A percentile compares a stretch with the other conserved stretches of the same genome.
phyloP scores from a whole-genome alignment of 495 filamentous ascomycete species.

The Trichocladium uniseriatum region DNA sequence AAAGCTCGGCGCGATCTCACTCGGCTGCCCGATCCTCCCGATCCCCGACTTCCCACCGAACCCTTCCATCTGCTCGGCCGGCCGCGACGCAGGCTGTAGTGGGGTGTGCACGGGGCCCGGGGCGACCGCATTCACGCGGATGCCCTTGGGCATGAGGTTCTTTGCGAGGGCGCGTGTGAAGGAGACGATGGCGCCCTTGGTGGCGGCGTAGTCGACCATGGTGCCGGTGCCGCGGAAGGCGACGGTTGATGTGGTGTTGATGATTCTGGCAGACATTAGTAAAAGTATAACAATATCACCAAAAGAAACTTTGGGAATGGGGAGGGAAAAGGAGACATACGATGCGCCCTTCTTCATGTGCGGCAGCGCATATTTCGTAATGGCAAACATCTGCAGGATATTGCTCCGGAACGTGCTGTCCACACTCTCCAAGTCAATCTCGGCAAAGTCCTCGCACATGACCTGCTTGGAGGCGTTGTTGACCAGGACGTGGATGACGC shows the following conservation, averaged over 20 bases:
- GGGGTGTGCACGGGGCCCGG: slow-evolving; percentile 53
- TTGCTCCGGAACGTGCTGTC: slow-evolving; percentile 49
- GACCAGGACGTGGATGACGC: slow-evolving; percentile 46
- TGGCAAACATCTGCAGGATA: slow-evolving; percentile 52
- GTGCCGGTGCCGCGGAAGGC: slow-evolving; percentile 44
- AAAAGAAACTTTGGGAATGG: too few species aligned
- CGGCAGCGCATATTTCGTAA: slow-evolving; percentile 50
- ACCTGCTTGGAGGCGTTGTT: slow-evolving; percentile 55
- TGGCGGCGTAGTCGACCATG: slow-evolving; percentile 52
- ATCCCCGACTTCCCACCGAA: slow-evolving; percentile 40
- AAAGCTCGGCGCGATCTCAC: slow-evolving; percentile 54
- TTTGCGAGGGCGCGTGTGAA: slow-evolving; percentile 50
- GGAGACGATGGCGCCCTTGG: slow-evolving; percentile 52
- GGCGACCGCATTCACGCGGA: slow-evolving; percentile 55
- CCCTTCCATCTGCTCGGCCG: slow-evolving; percentile 44
- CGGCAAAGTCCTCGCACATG: slow-evolving; percentile 40
- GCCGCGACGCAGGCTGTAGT: slow-evolving; percentile 45
- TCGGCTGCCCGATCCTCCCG: slow-evolving; percentile 49
- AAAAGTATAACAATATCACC: too few species aligned
- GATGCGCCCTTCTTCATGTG: slow-evolving; percentile 46
- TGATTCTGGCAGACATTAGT: slow-evolving; percentile 34
- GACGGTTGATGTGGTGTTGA: slow-evolving; percentile 50
- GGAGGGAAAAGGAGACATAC: slow-evolving; percentile 4
- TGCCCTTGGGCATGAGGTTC: slow-evolving; percentile 49
- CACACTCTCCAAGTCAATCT: slow-evolving; percentile 43